These are phyloP conservation scores for Candida suzukii DNA, from an alignment of 805 yeast species.

Conservation along the genomic window DNA sequence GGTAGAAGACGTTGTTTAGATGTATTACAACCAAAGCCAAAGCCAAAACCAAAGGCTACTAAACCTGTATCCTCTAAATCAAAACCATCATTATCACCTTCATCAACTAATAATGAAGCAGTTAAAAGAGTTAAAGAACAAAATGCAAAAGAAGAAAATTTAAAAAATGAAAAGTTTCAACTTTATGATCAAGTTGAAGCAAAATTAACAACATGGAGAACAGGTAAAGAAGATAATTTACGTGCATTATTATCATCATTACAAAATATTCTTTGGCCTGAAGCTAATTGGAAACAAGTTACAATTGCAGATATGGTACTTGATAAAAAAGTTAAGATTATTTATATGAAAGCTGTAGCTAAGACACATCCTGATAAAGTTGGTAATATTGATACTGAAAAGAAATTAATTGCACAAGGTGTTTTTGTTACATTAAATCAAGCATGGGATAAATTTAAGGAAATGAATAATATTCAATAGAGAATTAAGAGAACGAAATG, in stretches of 20 bases:
- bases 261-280: slow-evolving; percentile 62
- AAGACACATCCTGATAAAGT: slow-evolving; percentile 83
- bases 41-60: slow-evolving; percentile 21
- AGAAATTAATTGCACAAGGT: slow-evolving; percentile 77
- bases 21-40: slow-evolving; percentile 50
- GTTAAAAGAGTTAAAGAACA: slow-evolving; percentile 44
- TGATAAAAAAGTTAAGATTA: slow-evolving; percentile 82
- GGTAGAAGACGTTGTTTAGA: slow-evolving; percentile 75
- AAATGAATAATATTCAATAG: slow-evolving; percentile 33
- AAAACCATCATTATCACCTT: slow-evolving; percentile 12
- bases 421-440: slow-evolving; percentile 78
- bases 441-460: slow-evolving; percentile 84
- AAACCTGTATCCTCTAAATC: slow-evolving; percentile 6
- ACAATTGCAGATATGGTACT: slow-evolving; percentile 70
- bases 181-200: slow-evolving; percentile 58
- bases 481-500: no score
- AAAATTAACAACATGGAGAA: slow-evolving; percentile 55
- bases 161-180: slow-evolving; percentile 51
- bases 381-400: slow-evolving; percentile 54
- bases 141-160: slow-evolving; percentile 34
- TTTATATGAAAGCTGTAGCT: slow-evolving; percentile 76
- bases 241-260: slow-evolving; percentile 70
- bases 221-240: slow-evolving; percentile 73
- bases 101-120: slow-evolving; percentile 28
- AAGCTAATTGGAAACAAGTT: slow-evolving; percentile 58